phyloP scores from a whole-genome alignment of 768 basidiomycete genomes.

The Rickenella mellea region DNA sequence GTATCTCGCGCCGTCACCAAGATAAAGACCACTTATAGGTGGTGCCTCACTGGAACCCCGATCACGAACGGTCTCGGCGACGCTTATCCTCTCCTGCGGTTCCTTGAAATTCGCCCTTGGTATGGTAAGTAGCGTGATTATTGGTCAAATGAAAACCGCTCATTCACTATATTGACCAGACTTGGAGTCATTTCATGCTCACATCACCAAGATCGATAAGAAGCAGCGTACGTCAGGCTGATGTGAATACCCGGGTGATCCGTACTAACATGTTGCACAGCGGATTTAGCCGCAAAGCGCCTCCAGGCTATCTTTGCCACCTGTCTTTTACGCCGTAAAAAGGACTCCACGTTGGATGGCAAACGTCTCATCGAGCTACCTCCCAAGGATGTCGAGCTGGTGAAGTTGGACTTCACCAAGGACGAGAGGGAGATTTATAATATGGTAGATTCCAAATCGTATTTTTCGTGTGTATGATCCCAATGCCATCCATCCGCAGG shows the following conservation, averaged over 20 bases:
- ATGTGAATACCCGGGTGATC: too few relatives aligned
- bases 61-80: conserved; percentile 56
- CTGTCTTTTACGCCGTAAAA: conserved; percentile 47
- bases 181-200: conserved; percentile 29
- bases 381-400: conserved; percentile 38
- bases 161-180: conserved; percentile 11
- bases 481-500: conserved; percentile 20
- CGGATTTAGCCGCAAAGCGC: conserved; percentile 43
- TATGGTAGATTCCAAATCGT: conserved; percentile 25
- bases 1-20: conserved; percentile 45
- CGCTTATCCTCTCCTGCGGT: conserved; percentile 35
- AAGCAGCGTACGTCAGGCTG: conserved; percentile 33
- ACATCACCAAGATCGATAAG: conserved; percentile 29
- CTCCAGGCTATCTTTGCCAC: conserved; percentile 48
- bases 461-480: conserved; percentile 1
- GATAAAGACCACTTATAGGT: conserved; percentile 43
- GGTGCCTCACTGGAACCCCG: conserved; percentile 64
- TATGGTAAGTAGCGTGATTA: conserved; percentile 9
- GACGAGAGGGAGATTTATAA: conserved; percentile 61
- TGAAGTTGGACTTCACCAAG: conserved; percentile 43
- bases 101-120: conserved; percentile 28
- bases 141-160: too few relatives aligned
- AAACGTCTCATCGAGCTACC: conserved; percentile 60
- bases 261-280: conserved; percentile 14
- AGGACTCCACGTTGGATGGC: conserved; percentile 51